These are phyloP conservation scores for Heteromeles arbutifolia DNA, from an alignment of 306 rosid species.

Conservation along the genomic window DNA sequence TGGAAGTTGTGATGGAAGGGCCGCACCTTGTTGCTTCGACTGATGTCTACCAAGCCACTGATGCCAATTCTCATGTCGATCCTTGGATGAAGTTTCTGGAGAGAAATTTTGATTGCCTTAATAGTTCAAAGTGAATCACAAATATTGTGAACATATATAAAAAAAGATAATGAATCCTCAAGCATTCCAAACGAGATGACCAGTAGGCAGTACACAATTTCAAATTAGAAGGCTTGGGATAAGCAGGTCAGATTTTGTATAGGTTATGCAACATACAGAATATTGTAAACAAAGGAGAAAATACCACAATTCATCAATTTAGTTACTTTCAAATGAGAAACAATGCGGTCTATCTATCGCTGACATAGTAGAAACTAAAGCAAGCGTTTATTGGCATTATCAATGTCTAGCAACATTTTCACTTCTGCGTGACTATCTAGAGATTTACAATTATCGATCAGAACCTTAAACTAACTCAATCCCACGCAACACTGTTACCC, in stretches of 20 bases:
- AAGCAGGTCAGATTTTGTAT: not conserved
- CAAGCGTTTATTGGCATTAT: not conserved
- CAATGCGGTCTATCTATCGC: not conserved
- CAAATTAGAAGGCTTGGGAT: conserved; percentile 3
- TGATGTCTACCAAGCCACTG: conserved; percentile 49
- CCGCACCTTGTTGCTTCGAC: conserved; percentile 37
- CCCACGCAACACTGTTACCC: not conserved
- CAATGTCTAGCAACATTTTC: not conserved
- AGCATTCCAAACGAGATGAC: conserved; percentile 11
- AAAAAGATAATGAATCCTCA: not conserved
- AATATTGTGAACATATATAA: not conserved
- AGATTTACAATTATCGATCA: not conserved
- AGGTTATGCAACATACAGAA: not conserved
- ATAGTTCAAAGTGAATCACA: conserved; percentile 14
- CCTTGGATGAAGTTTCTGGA: conserved; percentile 47
- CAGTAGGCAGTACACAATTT: not conserved
- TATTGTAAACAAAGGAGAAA: not conserved
- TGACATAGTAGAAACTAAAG: not conserved
- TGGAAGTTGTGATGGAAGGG: conserved; percentile 90
- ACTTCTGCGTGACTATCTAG: not conserved
- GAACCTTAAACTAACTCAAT: not conserved
- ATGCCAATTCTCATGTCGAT: conserved; percentile 56
- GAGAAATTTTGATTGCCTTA: conserved; percentile 9
- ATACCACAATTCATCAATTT: not conserved
- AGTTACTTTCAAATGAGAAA: not conserved